Conservation (phyloP, 179 eudicot species). For the Corrigiola litoralis region DNA sequence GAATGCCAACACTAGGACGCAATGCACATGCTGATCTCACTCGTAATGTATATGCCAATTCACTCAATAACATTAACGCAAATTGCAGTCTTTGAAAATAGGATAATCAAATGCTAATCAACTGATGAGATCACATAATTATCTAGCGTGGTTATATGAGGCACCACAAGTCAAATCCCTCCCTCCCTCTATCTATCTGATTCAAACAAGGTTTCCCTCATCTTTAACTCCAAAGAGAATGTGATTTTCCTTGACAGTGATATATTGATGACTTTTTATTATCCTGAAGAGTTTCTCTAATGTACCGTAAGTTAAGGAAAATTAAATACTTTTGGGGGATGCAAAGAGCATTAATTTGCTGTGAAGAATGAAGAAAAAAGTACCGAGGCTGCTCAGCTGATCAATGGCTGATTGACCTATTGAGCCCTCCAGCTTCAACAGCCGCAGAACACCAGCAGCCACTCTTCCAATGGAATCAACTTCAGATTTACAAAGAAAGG, state of each 20-base stretch:
- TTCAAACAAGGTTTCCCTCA: too few species aligned
- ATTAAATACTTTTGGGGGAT: not conserved
- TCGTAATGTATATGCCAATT: not conserved
- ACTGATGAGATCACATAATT: too few species aligned
- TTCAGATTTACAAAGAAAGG: conserved; percentile 76
- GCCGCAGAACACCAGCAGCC: conserved; percentile 73
- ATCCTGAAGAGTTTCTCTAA: too few species aligned
- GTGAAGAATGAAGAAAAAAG: conserved; percentile 1
- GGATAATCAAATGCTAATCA: too few species aligned
- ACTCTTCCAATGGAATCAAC: conserved; percentile 87
- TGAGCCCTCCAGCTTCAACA: conserved; percentile 75
- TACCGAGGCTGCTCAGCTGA: conserved; percentile 90
- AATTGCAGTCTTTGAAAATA: too few species aligned
- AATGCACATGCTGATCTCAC: not conserved
- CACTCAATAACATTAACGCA: too few species aligned
- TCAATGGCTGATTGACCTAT: conserved; percentile 76
- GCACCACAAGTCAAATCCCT: too few species aligned
- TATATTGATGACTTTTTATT: too few species aligned
- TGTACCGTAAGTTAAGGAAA: too few species aligned
- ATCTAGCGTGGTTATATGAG: too few species aligned
- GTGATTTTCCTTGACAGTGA: not conserved
- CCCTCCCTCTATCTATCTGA: too few species aligned
- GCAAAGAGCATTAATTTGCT: not conserved
- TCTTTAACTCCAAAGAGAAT: not conserved
- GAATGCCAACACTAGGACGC: not conserved